Evolutionary conservation across 345 rosid species (phyloP), one percentile per base, ranked within the genome.

Genomic region (Mangifera indica): DNA sequence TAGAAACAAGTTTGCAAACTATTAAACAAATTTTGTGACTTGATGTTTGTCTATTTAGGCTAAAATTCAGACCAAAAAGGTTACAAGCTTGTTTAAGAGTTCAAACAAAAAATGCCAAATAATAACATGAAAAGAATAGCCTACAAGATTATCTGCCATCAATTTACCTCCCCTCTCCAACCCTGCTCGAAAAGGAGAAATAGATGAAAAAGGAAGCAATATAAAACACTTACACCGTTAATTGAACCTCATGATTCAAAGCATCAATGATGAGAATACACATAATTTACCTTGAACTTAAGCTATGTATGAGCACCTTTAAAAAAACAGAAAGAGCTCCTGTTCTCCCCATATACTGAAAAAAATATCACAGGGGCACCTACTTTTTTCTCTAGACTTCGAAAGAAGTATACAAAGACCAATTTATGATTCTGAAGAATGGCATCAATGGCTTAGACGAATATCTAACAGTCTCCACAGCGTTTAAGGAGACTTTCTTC

Each of bases 381-480:
- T 72, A 74, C 71, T 70, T 83, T 37, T 72, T 83, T 72, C 78
- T 76, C 70, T 68, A 63, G 70, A 74, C 52, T 79, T 76, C 77
- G 63, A 70, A 74, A 55, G 55, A 76, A 63, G 78, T 79, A 72
- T 76, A 73, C 72, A 60, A 72, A 56, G 76, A 76, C 81, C 72
- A 70, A 40, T 75, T 78, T 71, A 72, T 69, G 70, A 66, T 66
- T 75, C 79, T 83, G 81, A 80, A 73, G 72, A 72, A 80, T 77
- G 78, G 81, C 66, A 82, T 49, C 75, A 74, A 75, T 79, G 85
- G 87, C 83, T 83, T 79, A 82, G 65, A 72, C 24, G 45, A 68
- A 80, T 72, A 83, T 72, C 76, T 79, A 80, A 76, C 61, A 74
- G 84, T 78, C 82, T 77, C 82, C 77, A 54, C 45, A 18, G 46